Base-by-base conservation (phyloP, 768 basidiomycete species). In the Chlorophyllum brunneum region DNA sequence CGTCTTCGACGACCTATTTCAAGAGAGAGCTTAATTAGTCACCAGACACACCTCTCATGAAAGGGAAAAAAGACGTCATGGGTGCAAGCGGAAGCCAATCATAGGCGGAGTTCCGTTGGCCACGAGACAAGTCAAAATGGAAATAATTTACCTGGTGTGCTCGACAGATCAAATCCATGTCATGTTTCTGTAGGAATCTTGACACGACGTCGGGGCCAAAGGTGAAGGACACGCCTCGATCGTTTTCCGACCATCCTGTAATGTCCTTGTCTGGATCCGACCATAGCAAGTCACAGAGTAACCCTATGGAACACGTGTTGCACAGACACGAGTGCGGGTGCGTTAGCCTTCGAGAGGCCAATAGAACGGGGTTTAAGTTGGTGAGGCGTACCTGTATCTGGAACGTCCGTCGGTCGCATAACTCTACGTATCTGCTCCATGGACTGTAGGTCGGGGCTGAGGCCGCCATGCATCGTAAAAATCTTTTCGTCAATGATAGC, bases 401-500 rank as follows among this genome's bases (percentile, higher is more conserved):
- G 95, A 37, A 99, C 95, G 71, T 99, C 95, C 47, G 95, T 99
- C 36, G 95, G 95, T 72, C 95, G 78, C 95, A 98, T 98, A 47
- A 99, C 93, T 67, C 95, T 82, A 68, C 95, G 82, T 80, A 99
- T 98, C 77, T 99, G 95, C 72, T 98, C 95, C 95, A 98, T 97
- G 65, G 91, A 93, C 76, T 98, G 95, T 56, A 99, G 76, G 71
- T 98, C 95, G 39, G 95, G 95, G 69, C 91, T 94, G 60, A 98
- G 77, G 45, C 95, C 95, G 49, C 95, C 95, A 64, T 98, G 95
- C 95, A 98, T 98, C 45, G 94, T 97, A 71, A 99, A 98, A 67
- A 99, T 99, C 77, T 98, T 99, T 74, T 98, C 95, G 73, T 98
- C 95, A 68, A 99, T 98, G 72, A 99, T 98, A 62, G 95, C 95